These are phyloP conservation scores for Parachaetomium inaequale DNA, from an alignment of 495 filamentous ascomycete genomes.

Conservation along the genomic window DNA sequence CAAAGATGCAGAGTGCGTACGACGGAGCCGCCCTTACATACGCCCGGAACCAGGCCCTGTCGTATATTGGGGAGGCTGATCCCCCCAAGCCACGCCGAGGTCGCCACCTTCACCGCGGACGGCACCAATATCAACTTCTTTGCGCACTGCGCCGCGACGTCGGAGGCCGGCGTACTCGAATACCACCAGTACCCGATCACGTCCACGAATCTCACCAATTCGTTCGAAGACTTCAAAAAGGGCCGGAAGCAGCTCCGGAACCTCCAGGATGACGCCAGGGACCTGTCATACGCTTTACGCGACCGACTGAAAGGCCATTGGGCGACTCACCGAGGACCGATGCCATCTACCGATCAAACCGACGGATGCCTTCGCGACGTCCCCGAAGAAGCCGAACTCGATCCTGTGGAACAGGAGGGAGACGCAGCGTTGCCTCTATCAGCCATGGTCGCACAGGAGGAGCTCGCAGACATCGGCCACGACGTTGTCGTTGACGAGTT, in stretches of 20 bases:
- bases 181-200: conserved; percentile 33
- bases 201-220: conserved; percentile 21
- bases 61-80: conserved; percentile 25
- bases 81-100: conserved; percentile 27
- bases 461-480: too few relatives aligned
- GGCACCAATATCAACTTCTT: conserved; percentile 32
- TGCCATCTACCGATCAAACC: too few relatives aligned
- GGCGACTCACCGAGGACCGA: too few relatives aligned
- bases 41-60: conserved; percentile 31
- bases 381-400: too few relatives aligned
- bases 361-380: too few relatives aligned
- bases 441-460: too few relatives aligned
- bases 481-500: too few relatives aligned
- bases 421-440: too few relatives aligned
- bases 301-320: conserved; percentile 30
- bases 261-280: conserved; percentile 27
- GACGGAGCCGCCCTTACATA: conserved; percentile 35
- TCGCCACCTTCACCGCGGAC: conserved; percentile 38
- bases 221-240: conserved; percentile 19
- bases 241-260: conserved; percentile 29
- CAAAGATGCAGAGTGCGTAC: conserved; percentile 26
- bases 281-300: conserved; percentile 22
- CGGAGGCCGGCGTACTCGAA: conserved; percentile 27
- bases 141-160: conserved; percentile 32
- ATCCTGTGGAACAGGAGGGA: too few relatives aligned